Percentiles rank a stretch among this genome's conserved stretches.
phyloP scores from a whole-genome alignment of 169 alveolate genomes.

The Plasmodium chabaudi region DNA sequence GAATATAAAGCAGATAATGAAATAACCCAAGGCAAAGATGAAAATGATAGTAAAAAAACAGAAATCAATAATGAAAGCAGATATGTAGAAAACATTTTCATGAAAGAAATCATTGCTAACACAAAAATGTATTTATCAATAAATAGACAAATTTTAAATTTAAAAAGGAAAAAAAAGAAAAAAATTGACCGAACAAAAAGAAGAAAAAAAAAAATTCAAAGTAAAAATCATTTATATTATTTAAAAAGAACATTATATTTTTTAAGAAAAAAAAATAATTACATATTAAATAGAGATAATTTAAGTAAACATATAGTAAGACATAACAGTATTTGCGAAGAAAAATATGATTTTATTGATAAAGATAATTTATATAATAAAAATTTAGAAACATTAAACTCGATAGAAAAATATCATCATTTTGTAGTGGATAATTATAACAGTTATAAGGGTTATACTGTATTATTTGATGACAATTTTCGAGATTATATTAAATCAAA shows the following conservation, averaged over 20 bases:
- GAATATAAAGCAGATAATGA: background rate
- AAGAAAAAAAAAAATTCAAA: slow-evolving; percentile 6
- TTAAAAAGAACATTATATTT: slow-evolving; percentile 10
- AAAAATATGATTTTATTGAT: slow-evolving; percentile 16
- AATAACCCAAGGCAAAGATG: background rate
- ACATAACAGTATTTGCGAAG: slow-evolving; percentile 16
- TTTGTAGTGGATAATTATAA: slow-evolving; percentile 49
- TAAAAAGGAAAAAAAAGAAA: slow-evolving; percentile 23
- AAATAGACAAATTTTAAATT: slow-evolving; percentile 14
- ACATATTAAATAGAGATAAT: slow-evolving; percentile 31
- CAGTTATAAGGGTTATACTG: slow-evolving; percentile 21
- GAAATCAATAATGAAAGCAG: background rate
- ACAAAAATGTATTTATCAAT: slow-evolving; percentile 14
- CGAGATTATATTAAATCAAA: slow-evolving; percentile 50
- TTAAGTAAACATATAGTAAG: slow-evolving; percentile 16
- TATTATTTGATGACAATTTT: slow-evolving; percentile 71
- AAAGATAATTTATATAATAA: slow-evolving; percentile 10
- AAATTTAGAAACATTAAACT: slow-evolving; percentile 32
- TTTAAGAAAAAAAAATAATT: slow-evolving; percentile 42
- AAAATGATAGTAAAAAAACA: background rate
- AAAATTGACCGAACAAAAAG: slow-evolving; percentile 2
- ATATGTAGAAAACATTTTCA: background rate
- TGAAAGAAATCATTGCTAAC: slow-evolving; percentile 20
- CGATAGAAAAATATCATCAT: slow-evolving; percentile 52
- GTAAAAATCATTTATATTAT: slow-evolving; percentile 1